Evolutionary conservation across 1,139 yeast species (phyloP), one percentile per base, ranked within the genome.

Genomic region (Schwanniomyces etchellsii): DNA sequence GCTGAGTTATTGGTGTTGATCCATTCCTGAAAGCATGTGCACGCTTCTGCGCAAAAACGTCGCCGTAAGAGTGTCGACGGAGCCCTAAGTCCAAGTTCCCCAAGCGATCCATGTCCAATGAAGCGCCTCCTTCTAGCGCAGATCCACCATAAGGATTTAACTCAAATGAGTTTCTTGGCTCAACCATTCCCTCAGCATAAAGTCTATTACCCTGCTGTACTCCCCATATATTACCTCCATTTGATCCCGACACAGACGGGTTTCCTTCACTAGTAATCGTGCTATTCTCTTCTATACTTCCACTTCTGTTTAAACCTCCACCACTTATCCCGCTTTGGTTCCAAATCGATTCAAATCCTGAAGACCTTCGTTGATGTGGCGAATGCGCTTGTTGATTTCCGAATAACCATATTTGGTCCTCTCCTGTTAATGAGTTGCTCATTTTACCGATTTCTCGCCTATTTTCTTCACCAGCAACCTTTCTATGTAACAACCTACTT

Each of bases 1-100:
- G n/a, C n/a, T n/a, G n/a, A n/a, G n/a, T n/a, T n/a, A n/a, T n/a
- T n/a, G n/a, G n/a, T n/a, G n/a, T n/a, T n/a, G 16, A 12, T 26
- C 24, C 24, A 23, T 24, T 26, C 28, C 27, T 18, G 30, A 15
- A 12, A 27, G 17, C n/a, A n/a, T n/a, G n/a, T n/a, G n/a, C n/a
- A n/a, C n/a, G n/a, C n/a, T n/a, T n/a, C n/a, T n/a, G n/a, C n/a
- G n/a, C n/a, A n/a, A n/a, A n/a, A n/a, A 36, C 50, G 24, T 55
- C 61, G 26, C 52, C 50, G 32, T 43, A 50, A 5, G 60, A 55
- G 35, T 54, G 57, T 32, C 61, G 48, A 34, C 60, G 46, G 12
- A 37, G 27, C 25, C 35, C 31, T n/a, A 38, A 28, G 14, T 40
- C 47, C 34, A 33, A 37, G 14, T 29, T 35, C 18, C 31, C 20